phyloP scores from a whole-genome alignment of 2,329 filamentous ascomycete species.

The Lasiodiplodia theobromae region DNA sequence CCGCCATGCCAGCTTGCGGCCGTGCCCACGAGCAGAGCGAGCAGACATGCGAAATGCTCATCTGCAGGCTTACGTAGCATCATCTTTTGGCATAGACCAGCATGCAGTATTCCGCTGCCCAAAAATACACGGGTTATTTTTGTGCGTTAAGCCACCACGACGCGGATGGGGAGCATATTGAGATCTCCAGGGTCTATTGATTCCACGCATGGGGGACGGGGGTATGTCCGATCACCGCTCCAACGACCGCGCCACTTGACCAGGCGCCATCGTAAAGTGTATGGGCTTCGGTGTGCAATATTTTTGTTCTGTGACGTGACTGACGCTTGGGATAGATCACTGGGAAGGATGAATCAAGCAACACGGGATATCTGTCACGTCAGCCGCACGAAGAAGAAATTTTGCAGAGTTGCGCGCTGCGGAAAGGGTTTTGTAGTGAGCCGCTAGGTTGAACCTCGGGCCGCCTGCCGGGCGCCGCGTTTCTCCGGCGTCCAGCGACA shows the following conservation, averaged over 20 bases:
- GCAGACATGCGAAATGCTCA: constrained; percentile 28
- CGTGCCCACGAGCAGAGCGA: constrained; percentile 12
- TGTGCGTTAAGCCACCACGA: constrained; percentile 2
- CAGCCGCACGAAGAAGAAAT: constrained; percentile 81
- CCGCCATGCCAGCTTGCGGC: not conserved
- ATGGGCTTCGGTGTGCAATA: constrained; percentile 71
- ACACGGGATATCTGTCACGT: constrained; percentile 78
- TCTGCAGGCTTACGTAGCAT: constrained; percentile 27
- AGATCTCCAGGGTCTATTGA: constrained; percentile 27
- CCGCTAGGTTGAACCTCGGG: not conserved
- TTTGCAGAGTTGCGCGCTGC: constrained; percentile 33
- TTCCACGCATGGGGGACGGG: constrained; percentile 24
- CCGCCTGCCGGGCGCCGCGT: not conserved
- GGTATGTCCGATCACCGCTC: constrained; percentile 62
- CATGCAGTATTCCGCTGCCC: constrained; percentile 15
- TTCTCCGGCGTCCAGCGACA: constrained; percentile 7
- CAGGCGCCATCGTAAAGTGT: constrained; percentile 49
- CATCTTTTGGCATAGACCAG: constrained; percentile 23
- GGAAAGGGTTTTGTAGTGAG: constrained; percentile 11
- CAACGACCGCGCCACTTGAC: constrained; percentile 46
- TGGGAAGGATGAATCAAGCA: constrained; percentile 67
- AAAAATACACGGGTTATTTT: constrained; percentile 21
- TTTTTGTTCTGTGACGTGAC: constrained; percentile 73
- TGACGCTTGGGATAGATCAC: constrained; percentile 68
- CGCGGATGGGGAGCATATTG: constrained; percentile 20